These are phyloP conservation scores for Aspergillus uvarum DNA, from an alignment of 2,329 filamentous ascomycete genomes.

Conservation along the genomic window DNA sequence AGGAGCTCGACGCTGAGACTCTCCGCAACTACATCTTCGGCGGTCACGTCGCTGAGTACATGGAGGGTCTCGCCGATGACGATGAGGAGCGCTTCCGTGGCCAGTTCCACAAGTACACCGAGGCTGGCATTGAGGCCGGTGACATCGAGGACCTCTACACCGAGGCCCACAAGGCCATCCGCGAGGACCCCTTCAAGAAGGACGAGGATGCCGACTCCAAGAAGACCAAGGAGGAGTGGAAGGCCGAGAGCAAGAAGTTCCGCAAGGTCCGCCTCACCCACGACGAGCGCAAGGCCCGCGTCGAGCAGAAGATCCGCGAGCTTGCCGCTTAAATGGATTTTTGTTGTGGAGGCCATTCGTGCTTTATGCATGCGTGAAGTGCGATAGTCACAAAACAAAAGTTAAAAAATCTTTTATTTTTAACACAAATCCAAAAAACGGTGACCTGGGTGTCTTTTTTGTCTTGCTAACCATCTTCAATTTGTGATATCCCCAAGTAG, in stretches of 20 bases:
- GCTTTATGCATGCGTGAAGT: slow-evolving; percentile 23
- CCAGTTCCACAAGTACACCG: slow-evolving; percentile 97
- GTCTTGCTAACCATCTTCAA: slow-evolving; percentile 23
- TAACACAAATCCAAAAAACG: slow-evolving; percentile 21
- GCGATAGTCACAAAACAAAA: slow-evolving; percentile 27
- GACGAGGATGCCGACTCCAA: slow-evolving; percentile 69
- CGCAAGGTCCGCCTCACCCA: slow-evolving; percentile 72
- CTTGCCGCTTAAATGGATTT: slow-evolving; percentile 51
- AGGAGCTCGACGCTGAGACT: slow-evolving; percentile 96
- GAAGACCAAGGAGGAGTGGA: slow-evolving; percentile 98
- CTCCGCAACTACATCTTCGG: slow-evolving; percentile 99
- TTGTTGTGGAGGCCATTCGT: slow-evolving; percentile 19
- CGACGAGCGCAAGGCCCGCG: slow-evolving; percentile 76
- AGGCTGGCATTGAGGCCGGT: slow-evolving; percentile 94
- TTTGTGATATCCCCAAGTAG: slow-evolving; percentile 28
- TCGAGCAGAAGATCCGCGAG: slow-evolving; percentile 89
- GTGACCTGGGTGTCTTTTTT: slow-evolving; percentile 23
- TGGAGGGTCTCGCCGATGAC: slow-evolving; percentile 99
- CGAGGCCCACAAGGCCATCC: slow-evolving; percentile 94
- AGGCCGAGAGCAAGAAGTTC: slow-evolving; percentile 92
- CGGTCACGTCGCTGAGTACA: slow-evolving; percentile 99
- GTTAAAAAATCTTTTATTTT: slow-evolving; percentile 20
- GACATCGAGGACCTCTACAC: slow-evolving; percentile 94
- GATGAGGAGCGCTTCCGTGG: slow-evolving; percentile 99
- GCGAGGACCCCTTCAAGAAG: slow-evolving; percentile 98